Conservation (phyloP, 257 asterid species). For the Solanum dulcamara region DNA sequence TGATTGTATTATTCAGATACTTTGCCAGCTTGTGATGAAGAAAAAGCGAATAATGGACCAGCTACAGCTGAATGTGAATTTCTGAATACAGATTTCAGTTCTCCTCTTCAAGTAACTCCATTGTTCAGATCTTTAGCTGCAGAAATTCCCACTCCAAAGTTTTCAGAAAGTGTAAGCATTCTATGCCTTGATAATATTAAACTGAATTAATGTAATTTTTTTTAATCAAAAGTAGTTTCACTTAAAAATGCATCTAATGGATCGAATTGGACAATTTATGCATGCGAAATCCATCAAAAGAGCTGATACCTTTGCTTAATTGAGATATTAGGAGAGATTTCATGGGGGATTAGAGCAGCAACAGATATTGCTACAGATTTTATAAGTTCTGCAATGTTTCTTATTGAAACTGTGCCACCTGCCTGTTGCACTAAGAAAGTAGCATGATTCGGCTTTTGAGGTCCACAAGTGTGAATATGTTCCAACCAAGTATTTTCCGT, state of each 20-base stretch:
- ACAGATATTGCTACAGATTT: neutral
- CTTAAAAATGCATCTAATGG: neutral
- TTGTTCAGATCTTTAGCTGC: conserved; percentile 90
- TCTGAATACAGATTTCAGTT: conserved; percentile 44
- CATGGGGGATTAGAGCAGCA: neutral
- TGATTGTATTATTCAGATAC: conserved; percentile 15
- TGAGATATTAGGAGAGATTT: neutral
- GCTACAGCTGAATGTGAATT: conserved; percentile 18
- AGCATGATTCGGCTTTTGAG: neutral
- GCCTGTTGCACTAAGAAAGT: neutral
- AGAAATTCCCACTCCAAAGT: conserved; percentile 86
- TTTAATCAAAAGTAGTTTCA: neutral
- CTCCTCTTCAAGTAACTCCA: conserved; percentile 87
- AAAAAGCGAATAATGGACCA: conserved; percentile 17
- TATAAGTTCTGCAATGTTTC: neutral
- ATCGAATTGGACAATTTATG: neutral
- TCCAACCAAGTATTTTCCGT: neutral
- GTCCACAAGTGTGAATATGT: neutral
- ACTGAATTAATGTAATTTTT: neutral
- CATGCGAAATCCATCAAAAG: neutral
- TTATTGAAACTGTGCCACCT: neutral
- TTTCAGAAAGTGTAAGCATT: conserved; percentile 91
- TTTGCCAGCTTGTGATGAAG: conserved; percentile 24
- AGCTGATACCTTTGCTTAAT: neutral
- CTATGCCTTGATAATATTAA: neutral